A percentile compares a stretch with the other conserved stretches of the same genome.
These are phyloP conservation scores for Pleurotus ostreatus DNA, from an alignment of 768 basidiomycete species.

Conservation along the genomic window DNA sequence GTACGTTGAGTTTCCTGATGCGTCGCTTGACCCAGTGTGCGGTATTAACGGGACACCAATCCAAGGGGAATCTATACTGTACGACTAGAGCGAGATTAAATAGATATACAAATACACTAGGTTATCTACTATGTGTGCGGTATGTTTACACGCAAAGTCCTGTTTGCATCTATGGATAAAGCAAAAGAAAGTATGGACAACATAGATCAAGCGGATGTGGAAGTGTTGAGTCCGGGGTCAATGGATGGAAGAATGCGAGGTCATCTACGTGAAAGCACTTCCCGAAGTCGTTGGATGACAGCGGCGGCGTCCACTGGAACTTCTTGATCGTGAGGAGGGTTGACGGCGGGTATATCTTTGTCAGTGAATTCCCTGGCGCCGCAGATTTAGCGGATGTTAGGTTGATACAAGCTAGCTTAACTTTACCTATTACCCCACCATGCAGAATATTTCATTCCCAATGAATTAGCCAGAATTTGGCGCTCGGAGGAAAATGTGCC, in stretches of 20 bases:
- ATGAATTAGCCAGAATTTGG: slow-evolving; percentile 48
- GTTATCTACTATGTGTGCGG: no score
- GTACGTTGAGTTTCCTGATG: no score
- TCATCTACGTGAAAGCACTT: slow-evolving; percentile 13
- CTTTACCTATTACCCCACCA: slow-evolving; percentile 34
- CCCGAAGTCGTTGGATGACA: slow-evolving; percentile 35
- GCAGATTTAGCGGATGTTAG: slow-evolving; percentile 3
- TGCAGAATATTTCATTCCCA: slow-evolving; percentile 55
- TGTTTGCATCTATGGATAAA: no score
- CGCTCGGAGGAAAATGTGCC: slow-evolving; percentile 63
- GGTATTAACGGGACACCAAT: no score
- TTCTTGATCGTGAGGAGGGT: slow-evolving; percentile 18
- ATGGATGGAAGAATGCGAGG: neutral
- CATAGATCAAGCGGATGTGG: no score
- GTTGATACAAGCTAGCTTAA: neutral
- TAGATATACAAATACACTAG: no score
- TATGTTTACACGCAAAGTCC: no score
- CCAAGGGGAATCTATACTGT: no score
- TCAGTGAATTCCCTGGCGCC: slow-evolving; percentile 29
- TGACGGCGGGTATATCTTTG: slow-evolving; percentile 23
- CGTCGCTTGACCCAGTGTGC: no score
- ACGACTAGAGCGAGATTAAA: no score
- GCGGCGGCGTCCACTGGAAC: slow-evolving; percentile 37
- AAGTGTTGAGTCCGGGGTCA: no score
- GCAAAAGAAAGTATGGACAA: no score